Evolutionary conservation across 805 yeast genomes (phyloP).

Genomic region (Ascoidea rubescens): DNA sequence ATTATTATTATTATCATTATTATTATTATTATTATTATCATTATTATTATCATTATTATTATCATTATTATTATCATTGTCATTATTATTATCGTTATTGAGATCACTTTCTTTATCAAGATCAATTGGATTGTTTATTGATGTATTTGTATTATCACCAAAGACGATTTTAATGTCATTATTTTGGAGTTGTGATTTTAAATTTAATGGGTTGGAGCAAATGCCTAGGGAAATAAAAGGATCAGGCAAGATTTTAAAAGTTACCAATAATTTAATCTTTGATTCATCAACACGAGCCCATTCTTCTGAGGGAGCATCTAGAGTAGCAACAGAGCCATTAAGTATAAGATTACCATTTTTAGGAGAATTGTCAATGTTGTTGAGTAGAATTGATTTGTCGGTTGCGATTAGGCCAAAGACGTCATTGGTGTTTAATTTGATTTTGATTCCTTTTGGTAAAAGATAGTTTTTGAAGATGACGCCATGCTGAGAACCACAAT

Average conservation of each 20-base stretch:
- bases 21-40: constrained; percentile 16
- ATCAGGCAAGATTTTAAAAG: background rate
- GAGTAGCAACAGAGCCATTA: background rate
- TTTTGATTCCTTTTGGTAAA: constrained; percentile 6
- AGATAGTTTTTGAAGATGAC: constrained; percentile 7
- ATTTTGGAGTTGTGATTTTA: background rate
- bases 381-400: background rate
- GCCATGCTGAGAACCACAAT: constrained; percentile 10
- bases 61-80: background rate
- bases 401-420: constrained; percentile 7
- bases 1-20: background rate
- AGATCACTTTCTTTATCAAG: background rate
- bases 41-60: too few relatives aligned
- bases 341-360: background rate
- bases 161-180: background rate
- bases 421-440: constrained; percentile 3
- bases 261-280: background rate
- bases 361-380: background rate
- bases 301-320: background rate
- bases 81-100: background rate
- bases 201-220: too few relatives aligned
- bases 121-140: background rate
- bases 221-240: background rate
- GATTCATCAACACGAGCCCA: background rate
- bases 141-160: background rate